phyloP scores from a whole-genome alignment of 2,329 filamentous ascomycete species.

The Diaporthe ampelina region DNA sequence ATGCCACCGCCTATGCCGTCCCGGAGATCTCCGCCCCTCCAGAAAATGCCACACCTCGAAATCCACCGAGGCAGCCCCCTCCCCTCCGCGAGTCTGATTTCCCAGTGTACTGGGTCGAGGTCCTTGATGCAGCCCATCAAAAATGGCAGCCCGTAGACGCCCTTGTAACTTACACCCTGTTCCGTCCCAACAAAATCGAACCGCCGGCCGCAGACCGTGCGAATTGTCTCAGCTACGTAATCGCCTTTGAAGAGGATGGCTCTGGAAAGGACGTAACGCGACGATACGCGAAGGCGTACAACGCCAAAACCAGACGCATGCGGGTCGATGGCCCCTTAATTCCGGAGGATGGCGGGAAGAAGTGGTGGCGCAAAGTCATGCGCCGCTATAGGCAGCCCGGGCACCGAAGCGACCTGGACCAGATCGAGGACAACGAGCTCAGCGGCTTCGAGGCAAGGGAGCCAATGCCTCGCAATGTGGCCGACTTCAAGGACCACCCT shows the following conservation, averaged over 20 bases:
- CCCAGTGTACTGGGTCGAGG: conserved; percentile 95
- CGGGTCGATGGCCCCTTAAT: conserved; percentile 77
- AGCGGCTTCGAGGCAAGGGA: conserved; percentile 79
- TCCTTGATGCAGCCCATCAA: conserved; percentile 86
- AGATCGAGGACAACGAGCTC: conserved; percentile 86
- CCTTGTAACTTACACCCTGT: conserved; percentile 83
- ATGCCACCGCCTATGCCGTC: conserved; percentile 66
- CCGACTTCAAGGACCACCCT: conserved; percentile 90
- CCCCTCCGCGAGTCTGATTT: conserved; percentile 78
- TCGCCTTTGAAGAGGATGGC: conserved; percentile 87
- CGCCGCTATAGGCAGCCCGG: conserved; percentile 56
- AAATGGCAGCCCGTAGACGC: conserved; percentile 94
- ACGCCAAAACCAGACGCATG: conserved; percentile 86
- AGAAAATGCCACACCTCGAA: conserved; percentile 50
- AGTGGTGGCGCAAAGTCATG: conserved; percentile 69
- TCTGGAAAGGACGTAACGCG: conserved; percentile 87
- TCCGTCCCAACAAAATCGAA: conserved; percentile 82
- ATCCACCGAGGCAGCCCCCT: conserved; percentile 46
- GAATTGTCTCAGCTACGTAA: conserved; percentile 85
- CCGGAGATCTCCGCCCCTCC: conserved; percentile 58
- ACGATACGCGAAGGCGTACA: conserved; percentile 89
- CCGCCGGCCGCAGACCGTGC: conserved; percentile 83
- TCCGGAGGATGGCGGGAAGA: conserved; percentile 38
- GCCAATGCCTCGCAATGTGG: conserved; percentile 86
- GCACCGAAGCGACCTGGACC: conserved; percentile 74